Conservation (phyloP, 805 yeast genomes). For the Myxozyma kluyveri region DNA sequence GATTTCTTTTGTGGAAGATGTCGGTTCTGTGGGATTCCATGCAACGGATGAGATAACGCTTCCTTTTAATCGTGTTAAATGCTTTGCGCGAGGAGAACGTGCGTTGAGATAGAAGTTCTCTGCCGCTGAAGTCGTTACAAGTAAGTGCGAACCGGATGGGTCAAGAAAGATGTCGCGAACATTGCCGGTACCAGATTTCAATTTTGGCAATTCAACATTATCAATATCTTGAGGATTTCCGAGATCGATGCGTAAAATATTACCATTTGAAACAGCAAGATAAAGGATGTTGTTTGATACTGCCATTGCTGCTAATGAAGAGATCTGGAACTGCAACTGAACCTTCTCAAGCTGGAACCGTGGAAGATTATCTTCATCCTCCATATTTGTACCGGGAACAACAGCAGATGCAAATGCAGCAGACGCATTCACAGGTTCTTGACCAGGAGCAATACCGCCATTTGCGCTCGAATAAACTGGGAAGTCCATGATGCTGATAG, state of each 20-base stretch:
- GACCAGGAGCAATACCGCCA: background rate
- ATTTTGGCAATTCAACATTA: constrained; percentile 35
- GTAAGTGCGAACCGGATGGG: constrained; percentile 51
- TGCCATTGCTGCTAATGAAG: constrained; percentile 49
- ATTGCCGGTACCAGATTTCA: constrained; percentile 34
- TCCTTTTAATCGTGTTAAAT: constrained; percentile 49
- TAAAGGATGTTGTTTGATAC: constrained; percentile 57
- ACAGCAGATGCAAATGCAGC: constrained; percentile 8
- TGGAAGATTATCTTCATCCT: constrained; percentile 25
- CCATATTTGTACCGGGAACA: background rate
- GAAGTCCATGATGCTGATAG: constrained; percentile 4
- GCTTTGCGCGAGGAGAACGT: constrained; percentile 44
- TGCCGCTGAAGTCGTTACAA: constrained; percentile 47
- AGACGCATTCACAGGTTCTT: constrained; percentile 3
- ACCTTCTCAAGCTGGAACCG: constrained; percentile 43
- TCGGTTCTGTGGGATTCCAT: constrained; percentile 43
- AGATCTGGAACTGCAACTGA: constrained; percentile 51
- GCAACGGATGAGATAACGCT: constrained; percentile 44
- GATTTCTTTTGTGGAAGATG: constrained; percentile 46
- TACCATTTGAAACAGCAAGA: constrained; percentile 52
- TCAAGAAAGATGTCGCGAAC: constrained; percentile 48
- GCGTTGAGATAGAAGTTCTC: constrained; percentile 51
- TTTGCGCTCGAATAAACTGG: constrained; percentile 10
- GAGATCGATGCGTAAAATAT: constrained; percentile 62
- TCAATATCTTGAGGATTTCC: constrained; percentile 62